Evolutionary conservation across 305 asterid genomes (phyloP).

Genomic region (Ilex paraguariensis): DNA sequence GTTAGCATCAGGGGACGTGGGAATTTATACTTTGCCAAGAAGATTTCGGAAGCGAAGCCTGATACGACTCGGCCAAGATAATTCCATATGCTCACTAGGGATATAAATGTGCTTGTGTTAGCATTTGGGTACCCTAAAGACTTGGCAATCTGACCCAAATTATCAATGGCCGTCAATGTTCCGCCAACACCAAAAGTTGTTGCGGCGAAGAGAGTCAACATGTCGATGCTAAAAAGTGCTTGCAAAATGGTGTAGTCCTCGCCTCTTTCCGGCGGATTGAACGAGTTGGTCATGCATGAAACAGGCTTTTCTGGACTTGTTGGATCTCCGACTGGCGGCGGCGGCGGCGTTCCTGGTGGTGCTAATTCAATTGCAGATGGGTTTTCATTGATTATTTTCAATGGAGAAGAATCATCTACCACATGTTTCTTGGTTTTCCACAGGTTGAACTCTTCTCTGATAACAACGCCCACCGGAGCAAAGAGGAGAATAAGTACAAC

Average conservation of each 20-base stretch:
- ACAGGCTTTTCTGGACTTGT: not conserved
- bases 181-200: constrained; percentile 50
- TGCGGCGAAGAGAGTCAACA: constrained; percentile 37
- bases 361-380: not conserved
- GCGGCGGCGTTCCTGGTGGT: not conserved
- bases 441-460: constrained; percentile 22
- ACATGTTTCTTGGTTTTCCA: constrained; percentile 5
- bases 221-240: constrained; percentile 49
- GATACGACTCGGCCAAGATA: constrained; percentile 46
- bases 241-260: constrained; percentile 53
- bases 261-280: constrained; percentile 43
- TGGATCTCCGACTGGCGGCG: not conserved
- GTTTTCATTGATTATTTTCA: constrained; percentile 6
- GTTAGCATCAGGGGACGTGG: constrained; percentile 56
- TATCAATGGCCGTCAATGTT: constrained; percentile 39
- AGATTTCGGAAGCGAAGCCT: constrained; percentile 44
- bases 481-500: constrained; percentile 31
- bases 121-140: constrained; percentile 39
- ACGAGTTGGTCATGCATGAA: constrained; percentile 29
- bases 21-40: constrained; percentile 37
- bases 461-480: constrained; percentile 26
- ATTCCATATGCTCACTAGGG: constrained; percentile 59
- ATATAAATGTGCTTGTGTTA: constrained; percentile 47
- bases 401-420: not conserved
- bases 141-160: constrained; percentile 21